Percentiles rank a stretch among this genome's conserved stretches.
Conservation (phyloP, 306 rosid species). For the Quillaja saponaria region DNA sequence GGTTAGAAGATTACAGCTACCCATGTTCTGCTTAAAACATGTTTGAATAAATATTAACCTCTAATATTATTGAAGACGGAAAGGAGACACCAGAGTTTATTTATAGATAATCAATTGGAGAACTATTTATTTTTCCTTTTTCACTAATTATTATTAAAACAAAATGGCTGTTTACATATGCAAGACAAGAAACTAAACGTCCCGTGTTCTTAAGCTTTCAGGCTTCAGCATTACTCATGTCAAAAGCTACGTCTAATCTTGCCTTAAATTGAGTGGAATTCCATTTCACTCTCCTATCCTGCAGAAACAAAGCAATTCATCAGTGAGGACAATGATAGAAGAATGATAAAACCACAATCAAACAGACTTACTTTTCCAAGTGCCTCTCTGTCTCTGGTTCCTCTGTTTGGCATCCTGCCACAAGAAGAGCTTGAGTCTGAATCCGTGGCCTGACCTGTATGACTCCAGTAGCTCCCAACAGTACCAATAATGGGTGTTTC, state of each 20-base stretch:
- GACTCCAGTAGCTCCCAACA: constrained; percentile 84
- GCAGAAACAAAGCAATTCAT: constrained; percentile 22
- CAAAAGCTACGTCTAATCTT: constrained; percentile 42
- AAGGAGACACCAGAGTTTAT: no score
- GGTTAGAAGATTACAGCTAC: no score
- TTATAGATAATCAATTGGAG: no score
- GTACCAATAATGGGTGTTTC: constrained; percentile 62
- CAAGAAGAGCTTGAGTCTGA: constrained; percentile 36
- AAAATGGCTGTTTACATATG: no score
- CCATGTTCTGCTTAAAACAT: no score
- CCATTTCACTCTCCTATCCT: constrained; percentile 38
- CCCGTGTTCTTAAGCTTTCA: no score
- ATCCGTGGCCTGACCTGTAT: constrained; percentile 47
- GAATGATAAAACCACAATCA: no score
- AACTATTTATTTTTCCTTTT: no score
- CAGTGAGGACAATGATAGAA: neutral
- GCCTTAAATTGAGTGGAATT: constrained; percentile 41
- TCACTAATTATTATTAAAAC: no score
- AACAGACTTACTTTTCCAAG: neutral
- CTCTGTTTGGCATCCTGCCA: constrained; percentile 15
- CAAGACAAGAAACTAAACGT: no score
- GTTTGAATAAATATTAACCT: no score
- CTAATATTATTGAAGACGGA: no score
- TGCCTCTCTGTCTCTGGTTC: constrained; percentile 33
- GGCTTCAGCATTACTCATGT: constrained; percentile 35